phyloP scores from a whole-genome alignment of 1,139 yeast genomes.

The Fermentozyma sake region DNA sequence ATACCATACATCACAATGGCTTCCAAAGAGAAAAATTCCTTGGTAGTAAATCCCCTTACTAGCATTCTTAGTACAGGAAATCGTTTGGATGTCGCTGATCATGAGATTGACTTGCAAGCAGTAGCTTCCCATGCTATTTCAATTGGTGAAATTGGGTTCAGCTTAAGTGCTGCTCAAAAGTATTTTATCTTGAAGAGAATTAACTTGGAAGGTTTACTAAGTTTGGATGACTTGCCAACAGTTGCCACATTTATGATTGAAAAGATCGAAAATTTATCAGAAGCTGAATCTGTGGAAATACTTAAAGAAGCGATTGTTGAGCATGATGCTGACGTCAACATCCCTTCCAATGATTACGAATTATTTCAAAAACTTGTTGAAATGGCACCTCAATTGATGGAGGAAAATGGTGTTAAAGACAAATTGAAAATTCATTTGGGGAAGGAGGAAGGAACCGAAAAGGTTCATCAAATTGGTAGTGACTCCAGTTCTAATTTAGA shows the following conservation, averaged over 20 bases:
- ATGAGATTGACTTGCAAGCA: conserved; percentile 9
- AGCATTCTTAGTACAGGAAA: conserved; percentile 6
- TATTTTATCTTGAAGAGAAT: conserved; percentile 19
- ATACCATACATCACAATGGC: too few species aligned
- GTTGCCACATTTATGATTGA: conserved; percentile 26
- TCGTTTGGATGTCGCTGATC: conserved; percentile 6
- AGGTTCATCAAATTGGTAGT: too few species aligned
- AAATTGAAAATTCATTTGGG: too few species aligned
- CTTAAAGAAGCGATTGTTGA: conserved; percentile 15
- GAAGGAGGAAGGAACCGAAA: too few species aligned
- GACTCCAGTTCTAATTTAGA: too few species aligned
- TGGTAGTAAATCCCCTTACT: too few species aligned
- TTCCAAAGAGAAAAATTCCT: too few species aligned
- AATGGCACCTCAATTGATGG: conserved; percentile 1
- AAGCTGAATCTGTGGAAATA: conserved; percentile 18
- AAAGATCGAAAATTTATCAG: conserved; percentile 19
- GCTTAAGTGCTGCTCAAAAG: conserved; percentile 22
- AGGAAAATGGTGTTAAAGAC: too few species aligned
- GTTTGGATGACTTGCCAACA: conserved; percentile 25
- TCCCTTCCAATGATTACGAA: conserved; percentile 12
- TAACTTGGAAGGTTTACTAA: conserved; percentile 19
- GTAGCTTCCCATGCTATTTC: conserved; percentile 19
- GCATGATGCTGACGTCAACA: conserved; percentile 19
- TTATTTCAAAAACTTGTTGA: conserved; percentile 3
- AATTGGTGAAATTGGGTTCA: conserved; percentile 18